These are phyloP conservation scores for Megacollybia marginata DNA, from an alignment of 768 basidiomycete species.

Conservation along the genomic window DNA sequence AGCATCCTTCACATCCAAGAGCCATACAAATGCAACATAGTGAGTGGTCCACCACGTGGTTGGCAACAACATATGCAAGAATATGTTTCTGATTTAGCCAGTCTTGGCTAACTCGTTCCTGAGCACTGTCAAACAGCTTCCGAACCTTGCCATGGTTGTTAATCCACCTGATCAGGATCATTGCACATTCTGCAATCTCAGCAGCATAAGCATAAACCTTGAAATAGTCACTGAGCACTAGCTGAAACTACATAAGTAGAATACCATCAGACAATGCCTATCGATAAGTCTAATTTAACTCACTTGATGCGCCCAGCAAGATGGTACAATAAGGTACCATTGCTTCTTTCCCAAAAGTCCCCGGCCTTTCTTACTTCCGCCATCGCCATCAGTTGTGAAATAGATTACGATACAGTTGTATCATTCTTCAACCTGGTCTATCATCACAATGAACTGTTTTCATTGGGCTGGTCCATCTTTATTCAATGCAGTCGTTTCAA, in stretches of 20 bases:
- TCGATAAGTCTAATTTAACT: background rate
- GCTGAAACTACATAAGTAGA: conserved; percentile 1
- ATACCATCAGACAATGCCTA: background rate
- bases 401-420: conserved; percentile 1
- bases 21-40: conserved; percentile 2
- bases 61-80: conserved; percentile 2
- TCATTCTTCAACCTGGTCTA: background rate
- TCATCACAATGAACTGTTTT: background rate
- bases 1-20: background rate
- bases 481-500: background rate
- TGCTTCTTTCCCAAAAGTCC: conserved; percentile 2
- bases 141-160: conserved; percentile 2
- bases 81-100: background rate
- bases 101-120: background rate
- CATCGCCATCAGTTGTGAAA: conserved; percentile 1
- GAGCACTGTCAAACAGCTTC: background rate
- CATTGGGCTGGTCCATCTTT: too few relatives aligned
- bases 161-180: background rate
- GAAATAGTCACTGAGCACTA: conserved; percentile 8
- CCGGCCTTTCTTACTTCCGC: conserved; percentile 4
- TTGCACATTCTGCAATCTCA: conserved; percentile 2
- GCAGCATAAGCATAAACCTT: conserved; percentile 1
- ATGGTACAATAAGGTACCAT: conserved; percentile 3
- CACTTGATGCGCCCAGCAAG: conserved; percentile 10
- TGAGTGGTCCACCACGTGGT: conserved; percentile 5